Conservation (phyloP, 2,329 filamentous ascomycete genomes). For the Penicillium griseofulvum region DNA sequence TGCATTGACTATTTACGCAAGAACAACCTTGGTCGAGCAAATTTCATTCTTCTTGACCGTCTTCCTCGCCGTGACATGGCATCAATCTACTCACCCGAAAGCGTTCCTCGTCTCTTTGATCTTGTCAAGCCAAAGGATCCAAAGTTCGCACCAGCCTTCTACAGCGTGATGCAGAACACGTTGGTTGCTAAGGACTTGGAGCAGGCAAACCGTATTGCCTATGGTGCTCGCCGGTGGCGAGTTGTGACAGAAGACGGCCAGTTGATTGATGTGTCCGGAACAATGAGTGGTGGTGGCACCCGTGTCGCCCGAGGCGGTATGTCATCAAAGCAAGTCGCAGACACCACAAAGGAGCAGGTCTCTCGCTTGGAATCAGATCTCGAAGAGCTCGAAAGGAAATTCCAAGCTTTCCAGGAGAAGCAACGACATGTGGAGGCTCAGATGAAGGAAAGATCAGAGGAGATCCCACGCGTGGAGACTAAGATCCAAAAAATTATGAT, state of each 20-base stretch:
- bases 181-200: conserved; percentile 86
- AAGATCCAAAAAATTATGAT: conserved; percentile 86
- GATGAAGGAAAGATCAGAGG: conserved; percentile 68
- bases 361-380: conserved; percentile 81
- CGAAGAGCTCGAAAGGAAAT: conserved; percentile 78
- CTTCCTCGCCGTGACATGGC: conserved; percentile 75
- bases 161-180: conserved; percentile 91
- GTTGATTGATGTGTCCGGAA: conserved; percentile 96
- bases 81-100: conserved; percentile 81
- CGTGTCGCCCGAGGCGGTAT: conserved; percentile 89
- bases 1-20: conserved; percentile 97
- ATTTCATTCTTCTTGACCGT: conserved; percentile 94
- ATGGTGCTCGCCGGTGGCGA: conserved; percentile 88
- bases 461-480: conserved; percentile 82
- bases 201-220: conserved; percentile 97
- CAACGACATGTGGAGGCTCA: conserved; percentile 74
- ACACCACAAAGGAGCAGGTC: conserved; percentile 85
- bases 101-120: conserved; percentile 89
- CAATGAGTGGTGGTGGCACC: conserved; percentile 95
- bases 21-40: conserved; percentile 92
- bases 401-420: conserved; percentile 79
- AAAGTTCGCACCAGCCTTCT: conserved; percentile 86
- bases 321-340: conserved; percentile 91
- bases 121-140: conserved; percentile 85
- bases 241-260: conserved; percentile 95